phyloP scores from a whole-genome alignment of 208 protist genomes.

The Endotrypanum monterogeii region DNA sequence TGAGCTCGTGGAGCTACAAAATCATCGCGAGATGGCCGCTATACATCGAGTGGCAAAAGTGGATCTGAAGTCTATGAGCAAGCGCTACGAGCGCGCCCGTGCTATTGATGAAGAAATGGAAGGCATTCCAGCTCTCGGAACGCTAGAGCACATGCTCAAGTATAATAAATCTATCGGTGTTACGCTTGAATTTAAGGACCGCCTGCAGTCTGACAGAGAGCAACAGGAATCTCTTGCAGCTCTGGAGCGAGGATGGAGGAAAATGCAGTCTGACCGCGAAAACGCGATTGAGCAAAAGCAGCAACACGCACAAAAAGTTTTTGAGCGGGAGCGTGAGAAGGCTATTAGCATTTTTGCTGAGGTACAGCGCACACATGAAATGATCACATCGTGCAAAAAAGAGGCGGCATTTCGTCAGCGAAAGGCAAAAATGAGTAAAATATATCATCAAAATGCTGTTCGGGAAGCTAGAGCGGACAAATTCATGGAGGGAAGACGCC shows the following conservation, averaged over 20 bases:
- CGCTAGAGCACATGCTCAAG: constrained; percentile 22
- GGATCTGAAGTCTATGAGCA: background rate
- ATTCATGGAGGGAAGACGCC: constrained; percentile 8
- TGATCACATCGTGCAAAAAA: background rate
- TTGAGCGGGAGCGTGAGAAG: background rate
- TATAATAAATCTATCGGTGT: constrained; percentile 16
- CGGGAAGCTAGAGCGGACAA: constrained; percentile 10
- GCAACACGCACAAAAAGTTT: background rate
- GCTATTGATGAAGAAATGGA: constrained; percentile 16
- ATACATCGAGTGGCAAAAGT: background rate
- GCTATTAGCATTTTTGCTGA: background rate
- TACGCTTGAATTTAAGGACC: constrained; percentile 8
- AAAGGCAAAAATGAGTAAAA: background rate
- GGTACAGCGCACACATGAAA: background rate
- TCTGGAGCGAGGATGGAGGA: background rate
- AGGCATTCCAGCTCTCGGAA: constrained; percentile 5
- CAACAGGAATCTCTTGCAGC: constrained; percentile 8
- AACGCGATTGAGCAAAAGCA: constrained; percentile 3
- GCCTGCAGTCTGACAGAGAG: background rate
- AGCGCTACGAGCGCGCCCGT: constrained; percentile 11
- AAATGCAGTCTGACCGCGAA: background rate
- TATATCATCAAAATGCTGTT: background rate
- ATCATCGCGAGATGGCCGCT: background rate
- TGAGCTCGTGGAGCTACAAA: background rate
- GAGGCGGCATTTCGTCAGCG: background rate